Evolutionary conservation across 495 filamentous ascomycete species (phyloP).

Genomic region (Staphylotrichum longicolle): DNA sequence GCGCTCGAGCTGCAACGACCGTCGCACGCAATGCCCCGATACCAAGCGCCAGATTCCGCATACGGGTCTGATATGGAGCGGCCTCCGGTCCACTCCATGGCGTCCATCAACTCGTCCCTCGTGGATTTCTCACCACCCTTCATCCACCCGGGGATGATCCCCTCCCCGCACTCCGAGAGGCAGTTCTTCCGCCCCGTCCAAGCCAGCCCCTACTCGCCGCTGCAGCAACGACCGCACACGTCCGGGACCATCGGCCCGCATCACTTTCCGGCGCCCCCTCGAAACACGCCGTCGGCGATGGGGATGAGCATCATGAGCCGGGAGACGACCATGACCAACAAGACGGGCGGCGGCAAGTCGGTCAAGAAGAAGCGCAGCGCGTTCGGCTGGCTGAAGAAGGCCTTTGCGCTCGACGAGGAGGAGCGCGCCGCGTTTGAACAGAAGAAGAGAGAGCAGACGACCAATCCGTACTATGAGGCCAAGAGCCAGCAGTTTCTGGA

Average conservation of each 20-base stretch:
- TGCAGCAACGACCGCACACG: slow-evolving; percentile 56
- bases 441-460: slow-evolving; percentile 39
- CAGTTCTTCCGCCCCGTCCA: slow-evolving; percentile 55
- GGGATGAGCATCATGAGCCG: slow-evolving; percentile 53
- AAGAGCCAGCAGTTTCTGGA: slow-evolving; percentile 46
- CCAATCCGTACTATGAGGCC: slow-evolving; percentile 44
- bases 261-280: slow-evolving; percentile 33
- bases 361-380: slow-evolving; percentile 59
- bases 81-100: slow-evolving; percentile 32
- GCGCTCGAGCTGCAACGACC: slow-evolving; percentile 33
- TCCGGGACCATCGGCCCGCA: slow-evolving; percentile 37
- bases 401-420: slow-evolving; percentile 56
- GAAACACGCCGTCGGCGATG: slow-evolving; percentile 49
- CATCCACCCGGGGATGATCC: slow-evolving; percentile 39
- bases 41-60: slow-evolving; percentile 50
- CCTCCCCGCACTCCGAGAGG: slow-evolving; percentile 51
- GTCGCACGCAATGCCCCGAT: slow-evolving; percentile 29
- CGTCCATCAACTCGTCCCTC: slow-evolving; percentile 30
- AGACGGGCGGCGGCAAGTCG: slow-evolving; percentile 34
- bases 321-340: slow-evolving; percentile 36
- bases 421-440: slow-evolving; percentile 53
- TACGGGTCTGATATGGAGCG: slow-evolving; percentile 54
- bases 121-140: slow-evolving; percentile 38
- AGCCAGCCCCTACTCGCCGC: slow-evolving; percentile 54
- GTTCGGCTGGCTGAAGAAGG: slow-evolving; percentile 60